Evolutionary conservation across 2,329 filamentous ascomycete genomes (phyloP).

Genomic region (Fusarium guadeloupense): DNA sequence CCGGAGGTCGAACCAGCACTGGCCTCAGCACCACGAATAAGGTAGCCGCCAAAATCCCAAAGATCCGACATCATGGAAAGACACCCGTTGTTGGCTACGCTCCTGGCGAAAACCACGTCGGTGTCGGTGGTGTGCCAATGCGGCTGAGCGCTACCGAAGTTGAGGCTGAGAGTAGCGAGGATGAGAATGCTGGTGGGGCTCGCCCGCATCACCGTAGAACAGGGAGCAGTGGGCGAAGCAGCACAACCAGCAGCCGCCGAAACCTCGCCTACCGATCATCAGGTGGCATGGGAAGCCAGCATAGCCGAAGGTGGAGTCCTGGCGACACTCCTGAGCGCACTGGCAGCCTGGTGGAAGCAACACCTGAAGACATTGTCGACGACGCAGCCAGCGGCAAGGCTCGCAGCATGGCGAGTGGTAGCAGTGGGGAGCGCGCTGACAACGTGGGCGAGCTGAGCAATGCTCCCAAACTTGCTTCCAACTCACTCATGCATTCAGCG

Average conservation of each 20-base stretch:
- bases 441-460: slow-evolving; percentile 64
- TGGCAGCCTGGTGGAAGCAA: slow-evolving; percentile 61
- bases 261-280: slow-evolving; percentile 61
- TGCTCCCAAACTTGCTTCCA: slow-evolving; percentile 63
- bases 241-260: slow-evolving; percentile 63
- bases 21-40: slow-evolving; percentile 69
- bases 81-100: slow-evolving; percentile 81
- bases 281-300: slow-evolving; percentile 54
- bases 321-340: slow-evolving; percentile 65
- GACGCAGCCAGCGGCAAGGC: slow-evolving; percentile 59
- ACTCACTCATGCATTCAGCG: slow-evolving; percentile 66
- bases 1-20: slow-evolving; percentile 65
- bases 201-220: slow-evolving; percentile 73
- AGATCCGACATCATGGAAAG: slow-evolving; percentile 89
- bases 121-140: slow-evolving; percentile 83
- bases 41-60: slow-evolving; percentile 87
- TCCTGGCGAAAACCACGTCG: slow-evolving; percentile 77
- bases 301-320: slow-evolving; percentile 60
- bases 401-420: slow-evolving; percentile 63
- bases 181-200: slow-evolving; percentile 66
- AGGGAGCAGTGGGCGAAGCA: slow-evolving; percentile 80
- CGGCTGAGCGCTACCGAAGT: slow-evolving; percentile 95
- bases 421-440: slow-evolving; percentile 69
- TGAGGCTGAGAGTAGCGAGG: slow-evolving; percentile 84
- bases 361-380: slow-evolving; percentile 48